phyloP scores from a whole-genome alignment of 78 protist genomes.

The Cavenderia fasciculata region DNA sequence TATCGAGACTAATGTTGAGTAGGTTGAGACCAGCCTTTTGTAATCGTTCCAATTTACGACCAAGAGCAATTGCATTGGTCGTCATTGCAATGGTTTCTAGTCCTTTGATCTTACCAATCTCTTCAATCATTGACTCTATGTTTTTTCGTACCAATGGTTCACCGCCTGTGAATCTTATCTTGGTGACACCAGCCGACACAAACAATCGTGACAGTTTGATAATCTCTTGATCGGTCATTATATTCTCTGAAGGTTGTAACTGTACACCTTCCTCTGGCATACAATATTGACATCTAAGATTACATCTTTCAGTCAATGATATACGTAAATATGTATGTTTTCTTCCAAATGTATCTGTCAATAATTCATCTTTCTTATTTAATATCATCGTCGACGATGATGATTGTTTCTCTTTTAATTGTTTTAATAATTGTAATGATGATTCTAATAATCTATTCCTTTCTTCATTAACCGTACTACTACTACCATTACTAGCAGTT shows the following conservation, averaged over 20 bases:
- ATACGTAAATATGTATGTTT: conserved; percentile 91
- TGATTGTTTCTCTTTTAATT: too few relatives aligned
- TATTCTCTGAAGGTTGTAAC: conserved; percentile 50
- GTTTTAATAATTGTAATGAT: too few relatives aligned
- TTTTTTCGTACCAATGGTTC: conserved; percentile 87
- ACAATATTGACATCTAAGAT: conserved; percentile 85
- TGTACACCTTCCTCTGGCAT: conserved; percentile 95
- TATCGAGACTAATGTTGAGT: conserved; percentile 90
- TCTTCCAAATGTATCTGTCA: conserved; percentile 85
- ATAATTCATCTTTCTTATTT: conserved; percentile 6
- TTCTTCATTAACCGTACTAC: too few relatives aligned
- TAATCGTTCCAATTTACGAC: conserved; percentile 63
- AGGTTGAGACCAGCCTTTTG: conserved; percentile 64
- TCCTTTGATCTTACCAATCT: conserved; percentile 70
- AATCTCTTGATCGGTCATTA: conserved; percentile 84
- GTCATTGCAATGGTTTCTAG: conserved; percentile 82
- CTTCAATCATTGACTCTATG: conserved; percentile 12
- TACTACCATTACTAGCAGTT: too few relatives aligned
- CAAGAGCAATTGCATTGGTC: conserved; percentile 88
- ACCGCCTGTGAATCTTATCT: conserved; percentile 95
- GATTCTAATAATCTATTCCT: too few relatives aligned
- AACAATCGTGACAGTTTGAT: conserved; percentile 79
- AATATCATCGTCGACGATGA: too few relatives aligned
- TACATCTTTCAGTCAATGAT: conserved; percentile 90
- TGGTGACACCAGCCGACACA: conserved; percentile 83